phyloP scores from a whole-genome alignment of 345 rosid genomes.

The Rhodomyrtus tomentosa region DNA sequence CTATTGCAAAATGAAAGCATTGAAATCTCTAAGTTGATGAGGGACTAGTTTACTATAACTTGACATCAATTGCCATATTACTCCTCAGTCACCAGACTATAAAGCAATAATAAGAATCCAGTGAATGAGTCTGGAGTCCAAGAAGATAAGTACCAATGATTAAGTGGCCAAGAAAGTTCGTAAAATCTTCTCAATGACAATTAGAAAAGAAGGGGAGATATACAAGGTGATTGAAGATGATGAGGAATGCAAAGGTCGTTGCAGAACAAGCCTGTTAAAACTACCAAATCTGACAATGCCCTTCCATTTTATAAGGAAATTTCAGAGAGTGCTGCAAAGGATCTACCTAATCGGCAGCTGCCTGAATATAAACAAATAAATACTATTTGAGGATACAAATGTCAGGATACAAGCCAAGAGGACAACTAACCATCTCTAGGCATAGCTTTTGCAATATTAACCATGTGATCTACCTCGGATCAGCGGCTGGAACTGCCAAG shows the following conservation, averaged over 20 bases:
- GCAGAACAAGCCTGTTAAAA: not conserved
- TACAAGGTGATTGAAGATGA: not conserved
- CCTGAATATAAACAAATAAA: not conserved
- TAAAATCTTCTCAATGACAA: not conserved
- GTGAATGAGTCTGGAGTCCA: not conserved
- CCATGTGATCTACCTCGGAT: not conserved
- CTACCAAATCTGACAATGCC: not conserved
- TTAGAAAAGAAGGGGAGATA: not conserved
- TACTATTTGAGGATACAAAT: not conserved
- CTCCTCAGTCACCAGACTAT: not conserved
- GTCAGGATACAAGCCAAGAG: not conserved
- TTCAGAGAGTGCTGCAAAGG: not conserved
- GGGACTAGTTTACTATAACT: not conserved
- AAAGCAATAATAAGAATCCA: not conserved
- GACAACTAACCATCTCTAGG: not conserved
- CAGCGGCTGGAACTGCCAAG: slow-evolving; percentile 77
- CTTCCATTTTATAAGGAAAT: not conserved
- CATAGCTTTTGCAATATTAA: not conserved
- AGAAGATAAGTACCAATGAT: not conserved
- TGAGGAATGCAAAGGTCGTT: not conserved
- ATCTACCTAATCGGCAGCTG: not conserved
- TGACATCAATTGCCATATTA: not conserved
- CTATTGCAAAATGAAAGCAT: not conserved
- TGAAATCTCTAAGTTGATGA: not conserved
- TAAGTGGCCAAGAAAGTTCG: not conserved